Evolutionary conservation across 176 grass and related monocot genomes (phyloP).

Genomic region (Carex cristatella): DNA sequence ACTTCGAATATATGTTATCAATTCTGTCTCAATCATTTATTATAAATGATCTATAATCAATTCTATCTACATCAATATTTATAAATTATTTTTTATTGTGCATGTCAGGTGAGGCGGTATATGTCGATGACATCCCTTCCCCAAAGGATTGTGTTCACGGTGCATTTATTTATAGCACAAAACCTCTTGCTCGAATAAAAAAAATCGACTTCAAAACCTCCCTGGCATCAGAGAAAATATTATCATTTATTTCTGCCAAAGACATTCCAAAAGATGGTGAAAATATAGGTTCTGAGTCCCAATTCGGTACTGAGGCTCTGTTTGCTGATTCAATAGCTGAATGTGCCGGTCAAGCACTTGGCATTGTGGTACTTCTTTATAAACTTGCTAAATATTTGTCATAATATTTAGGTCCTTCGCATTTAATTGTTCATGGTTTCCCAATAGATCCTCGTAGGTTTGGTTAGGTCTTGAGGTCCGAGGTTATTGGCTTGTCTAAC

Average conservation of each 20-base stretch:
- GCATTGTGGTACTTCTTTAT: slow-evolving; percentile 25
- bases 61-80: neutral
- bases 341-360: slow-evolving; percentile 28
- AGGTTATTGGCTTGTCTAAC: neutral
- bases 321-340: slow-evolving; percentile 22
- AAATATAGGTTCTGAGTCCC: slow-evolving; percentile 15
- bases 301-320: slow-evolving; percentile 1
- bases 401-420: neutral
- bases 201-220: slow-evolving; percentile 11
- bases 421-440: neutral
- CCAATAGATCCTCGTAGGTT: neutral
- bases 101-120: slow-evolving; percentile 33
- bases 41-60: neutral
- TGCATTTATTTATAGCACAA: slow-evolving; percentile 33
- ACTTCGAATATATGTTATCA: neutral
- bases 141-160: slow-evolving; percentile 31
- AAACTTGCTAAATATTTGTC: neutral
- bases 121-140: slow-evolving; percentile 33
- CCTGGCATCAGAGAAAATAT: slow-evolving; percentile 25
- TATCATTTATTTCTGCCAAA: slow-evolving; percentile 9
- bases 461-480: neutral
- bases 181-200: slow-evolving; percentile 19
- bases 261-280: slow-evolving; percentile 32
- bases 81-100: neutral
- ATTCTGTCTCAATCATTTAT: neutral